Evolutionary conservation across 2,329 filamentous ascomycete genomes (phyloP).

Genomic region (Xylariaceae sp.): DNA sequence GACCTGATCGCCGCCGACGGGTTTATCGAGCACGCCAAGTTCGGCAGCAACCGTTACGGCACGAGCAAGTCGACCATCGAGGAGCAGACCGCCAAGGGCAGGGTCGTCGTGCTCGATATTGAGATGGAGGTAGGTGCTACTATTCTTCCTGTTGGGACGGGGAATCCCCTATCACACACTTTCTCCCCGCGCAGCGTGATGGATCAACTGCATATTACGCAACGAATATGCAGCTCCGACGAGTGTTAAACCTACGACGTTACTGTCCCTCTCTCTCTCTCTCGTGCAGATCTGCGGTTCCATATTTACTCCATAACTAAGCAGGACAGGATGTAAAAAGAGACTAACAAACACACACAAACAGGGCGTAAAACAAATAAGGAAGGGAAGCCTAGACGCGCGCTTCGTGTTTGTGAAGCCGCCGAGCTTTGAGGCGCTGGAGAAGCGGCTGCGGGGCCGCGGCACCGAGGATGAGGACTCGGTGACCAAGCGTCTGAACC

Average conservation of each 20-base stretch:
- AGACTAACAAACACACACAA: constrained; percentile 7
- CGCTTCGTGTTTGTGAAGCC: constrained; percentile 87
- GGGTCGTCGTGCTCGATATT: constrained; percentile 87
- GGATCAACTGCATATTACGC: too few species aligned
- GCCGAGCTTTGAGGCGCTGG: constrained; percentile 75
- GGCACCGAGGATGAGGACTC: constrained; percentile 80
- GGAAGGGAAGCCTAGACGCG: constrained; percentile 70
- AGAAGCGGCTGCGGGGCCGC: constrained; percentile 74
- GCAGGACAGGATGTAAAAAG: background rate
- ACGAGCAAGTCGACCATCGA: constrained; percentile 82
- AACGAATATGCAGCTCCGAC: too few species aligned
- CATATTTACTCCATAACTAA: background rate
- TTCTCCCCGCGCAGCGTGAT: background rate
- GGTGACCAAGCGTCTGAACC: constrained; percentile 71
- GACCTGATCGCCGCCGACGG: constrained; percentile 70
- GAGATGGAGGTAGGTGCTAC: constrained; percentile 80
- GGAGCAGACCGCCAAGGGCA: constrained; percentile 73
- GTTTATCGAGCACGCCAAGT: constrained; percentile 86
- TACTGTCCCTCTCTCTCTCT: too few species aligned
- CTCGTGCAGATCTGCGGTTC: too few species aligned
- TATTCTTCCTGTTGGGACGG: background rate
- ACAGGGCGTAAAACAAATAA: constrained; percentile 88
- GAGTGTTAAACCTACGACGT: too few species aligned
- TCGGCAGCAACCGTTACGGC: constrained; percentile 86
- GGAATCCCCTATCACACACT: background rate